Conservation (phyloP, 352 stramenopile genomes). For the Globisporangium nodosum region DNA sequence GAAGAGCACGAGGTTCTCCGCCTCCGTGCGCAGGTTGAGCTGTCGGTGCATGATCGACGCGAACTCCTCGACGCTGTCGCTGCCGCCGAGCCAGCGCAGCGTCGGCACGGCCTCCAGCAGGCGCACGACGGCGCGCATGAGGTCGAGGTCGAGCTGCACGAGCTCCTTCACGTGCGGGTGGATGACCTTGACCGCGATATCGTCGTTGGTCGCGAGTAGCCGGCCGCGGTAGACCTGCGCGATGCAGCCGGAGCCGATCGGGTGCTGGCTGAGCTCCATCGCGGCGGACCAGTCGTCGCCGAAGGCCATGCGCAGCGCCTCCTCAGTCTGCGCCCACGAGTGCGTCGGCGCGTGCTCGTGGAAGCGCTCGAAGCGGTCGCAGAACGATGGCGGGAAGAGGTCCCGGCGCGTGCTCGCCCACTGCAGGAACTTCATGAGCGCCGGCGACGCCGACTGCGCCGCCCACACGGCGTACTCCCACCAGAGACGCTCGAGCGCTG, state of each 20-base stretch:
- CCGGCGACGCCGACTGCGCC: slow-evolving; percentile 73
- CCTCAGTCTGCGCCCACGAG: slow-evolving; percentile 83
- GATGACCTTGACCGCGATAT: slow-evolving; percentile 91
- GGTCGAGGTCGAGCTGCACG: slow-evolving; percentile 86
- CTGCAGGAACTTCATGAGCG: slow-evolving; percentile 95
- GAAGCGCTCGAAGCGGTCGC: slow-evolving; percentile 87
- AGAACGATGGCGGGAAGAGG: slow-evolving; percentile 90
- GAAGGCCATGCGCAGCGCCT: slow-evolving; percentile 78
- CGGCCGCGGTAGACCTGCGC: slow-evolving; percentile 92
- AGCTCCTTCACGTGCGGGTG: slow-evolving; percentile 87
- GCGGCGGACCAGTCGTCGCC: slow-evolving; percentile 68
- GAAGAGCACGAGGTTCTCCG: slow-evolving; percentile 83
- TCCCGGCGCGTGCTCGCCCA: slow-evolving; percentile 93
- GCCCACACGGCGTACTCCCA: slow-evolving; percentile 62
- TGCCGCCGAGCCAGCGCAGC: slow-evolving; percentile 65
- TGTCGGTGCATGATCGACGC: slow-evolving; percentile 84
- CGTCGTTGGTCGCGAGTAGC: slow-evolving; percentile 49
- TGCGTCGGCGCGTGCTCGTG: slow-evolving; percentile 88
- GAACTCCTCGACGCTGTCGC: slow-evolving; percentile 85
- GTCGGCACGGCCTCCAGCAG: slow-evolving; percentile 58
- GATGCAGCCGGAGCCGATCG: slow-evolving; percentile 91
- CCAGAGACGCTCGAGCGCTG: slow-evolving; percentile 42
- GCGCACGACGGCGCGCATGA: slow-evolving; percentile 57
- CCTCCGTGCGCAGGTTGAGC: slow-evolving; percentile 90
- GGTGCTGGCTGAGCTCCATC: slow-evolving; percentile 47